These are phyloP conservation scores for Trametes punicea DNA, from an alignment of 768 basidiomycete species.

Conservation along the genomic window DNA sequence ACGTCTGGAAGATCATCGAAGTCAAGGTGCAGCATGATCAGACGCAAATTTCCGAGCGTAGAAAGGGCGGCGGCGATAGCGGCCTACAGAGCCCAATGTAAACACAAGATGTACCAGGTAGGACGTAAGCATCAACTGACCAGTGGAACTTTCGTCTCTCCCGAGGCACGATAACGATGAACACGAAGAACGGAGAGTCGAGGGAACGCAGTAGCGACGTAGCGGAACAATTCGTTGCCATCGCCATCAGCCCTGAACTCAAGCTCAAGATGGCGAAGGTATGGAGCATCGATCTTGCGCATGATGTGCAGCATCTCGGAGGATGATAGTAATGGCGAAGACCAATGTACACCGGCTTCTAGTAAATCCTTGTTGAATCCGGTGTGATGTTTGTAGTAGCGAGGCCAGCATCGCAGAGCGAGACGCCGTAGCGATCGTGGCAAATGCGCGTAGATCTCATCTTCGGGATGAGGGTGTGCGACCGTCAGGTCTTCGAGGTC, in stretches of 20 bases:
- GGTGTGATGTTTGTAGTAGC: neutral
- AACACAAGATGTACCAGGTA: neutral
- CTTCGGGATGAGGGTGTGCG: neutral
- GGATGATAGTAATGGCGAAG: neutral
- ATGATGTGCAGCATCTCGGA: neutral
- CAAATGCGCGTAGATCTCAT: neutral
- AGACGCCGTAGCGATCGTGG: neutral
- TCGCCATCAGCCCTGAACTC: neutral
- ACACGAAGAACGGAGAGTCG: neutral
- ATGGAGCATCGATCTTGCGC: neutral
- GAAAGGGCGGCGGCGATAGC: neutral
- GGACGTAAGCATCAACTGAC: neutral
- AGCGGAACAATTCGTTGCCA: neutral
- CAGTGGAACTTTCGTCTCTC: neutral
- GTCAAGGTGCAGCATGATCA: neutral
- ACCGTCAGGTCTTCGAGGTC: neutral
- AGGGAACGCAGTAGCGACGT: neutral
- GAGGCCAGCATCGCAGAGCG: neutral
- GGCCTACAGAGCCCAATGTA: neutral
- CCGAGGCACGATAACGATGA: neutral
- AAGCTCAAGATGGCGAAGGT: neutral
- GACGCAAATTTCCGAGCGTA: neutral
- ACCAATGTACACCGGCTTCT: neutral
- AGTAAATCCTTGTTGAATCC: neutral
- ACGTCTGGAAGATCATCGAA: neutral